These are phyloP conservation scores for Stipa capillata DNA, from an alignment of 176 grass and related monocot genomes.

Conservation along the genomic window DNA sequence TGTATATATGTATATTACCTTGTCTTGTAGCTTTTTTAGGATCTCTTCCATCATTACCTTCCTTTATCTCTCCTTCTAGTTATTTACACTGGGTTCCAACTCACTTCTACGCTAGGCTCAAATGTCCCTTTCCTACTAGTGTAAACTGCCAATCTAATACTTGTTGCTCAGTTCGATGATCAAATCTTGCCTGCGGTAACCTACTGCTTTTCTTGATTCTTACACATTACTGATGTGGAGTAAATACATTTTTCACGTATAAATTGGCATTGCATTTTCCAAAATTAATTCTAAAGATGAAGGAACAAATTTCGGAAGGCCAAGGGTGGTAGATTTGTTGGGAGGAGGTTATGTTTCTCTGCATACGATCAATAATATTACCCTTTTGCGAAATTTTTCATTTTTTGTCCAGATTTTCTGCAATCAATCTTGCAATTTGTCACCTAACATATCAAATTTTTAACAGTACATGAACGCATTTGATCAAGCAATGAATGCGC, in stretches of 20 bases:
- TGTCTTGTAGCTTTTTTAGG: not conserved
- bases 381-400: not conserved
- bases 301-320: not conserved
- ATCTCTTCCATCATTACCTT: not conserved
- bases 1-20: not conserved
- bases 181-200: not conserved
- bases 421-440: not conserved
- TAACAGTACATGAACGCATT: constrained; percentile 91
- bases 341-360: not conserved
- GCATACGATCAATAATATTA: not conserved
- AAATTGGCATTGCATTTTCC: not conserved
- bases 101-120: not conserved
- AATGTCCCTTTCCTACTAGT: not conserved
- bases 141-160: not conserved
- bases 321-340: not conserved
- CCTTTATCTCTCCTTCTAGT: not conserved
- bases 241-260: not conserved
- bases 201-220: not conserved
- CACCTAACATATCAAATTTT: constrained; percentile 15
- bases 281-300: not conserved
- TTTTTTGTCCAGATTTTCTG: not conserved
- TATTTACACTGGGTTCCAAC: constrained; percentile 4
- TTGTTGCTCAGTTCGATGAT: not conserved
- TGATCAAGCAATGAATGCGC: constrained; percentile 88
- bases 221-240: not conserved